phyloP scores from a whole-genome alignment of 2,329 filamentous ascomycete genomes.

The Ampelomyces quisqualis region DNA sequence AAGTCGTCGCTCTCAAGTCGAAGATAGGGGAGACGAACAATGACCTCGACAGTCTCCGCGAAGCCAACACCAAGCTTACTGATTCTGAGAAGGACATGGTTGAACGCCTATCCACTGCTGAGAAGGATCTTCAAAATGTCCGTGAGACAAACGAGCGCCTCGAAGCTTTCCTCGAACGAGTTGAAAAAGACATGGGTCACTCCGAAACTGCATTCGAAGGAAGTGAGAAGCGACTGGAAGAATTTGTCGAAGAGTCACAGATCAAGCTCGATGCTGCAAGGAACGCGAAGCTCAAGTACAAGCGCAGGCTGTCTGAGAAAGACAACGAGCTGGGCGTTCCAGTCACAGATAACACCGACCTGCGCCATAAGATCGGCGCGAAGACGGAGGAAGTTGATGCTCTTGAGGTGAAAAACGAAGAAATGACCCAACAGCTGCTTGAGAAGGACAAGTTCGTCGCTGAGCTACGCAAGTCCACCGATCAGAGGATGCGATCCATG shows the following conservation, averaged over 20 bases:
- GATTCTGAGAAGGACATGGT: constrained; percentile 33
- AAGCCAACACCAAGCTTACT: constrained; percentile 29
- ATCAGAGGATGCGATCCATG: constrained; percentile 24
- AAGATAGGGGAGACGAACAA: constrained; percentile 28
- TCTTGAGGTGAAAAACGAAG: constrained; percentile 24
- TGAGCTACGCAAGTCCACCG: constrained; percentile 25
- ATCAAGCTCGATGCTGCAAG: constrained; percentile 31
- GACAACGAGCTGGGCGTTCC: constrained; percentile 34
- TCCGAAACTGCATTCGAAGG: constrained; percentile 36
- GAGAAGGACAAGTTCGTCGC: constrained; percentile 31
- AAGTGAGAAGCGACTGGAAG: constrained; percentile 31
- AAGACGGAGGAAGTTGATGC: constrained; percentile 27
- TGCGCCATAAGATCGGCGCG: constrained; percentile 30
- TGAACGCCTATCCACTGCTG: constrained; percentile 30
- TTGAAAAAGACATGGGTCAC: constrained; percentile 32
- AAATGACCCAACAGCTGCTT: constrained; percentile 26
- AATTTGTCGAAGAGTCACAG: constrained; percentile 32
- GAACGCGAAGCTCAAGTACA: constrained; percentile 35
- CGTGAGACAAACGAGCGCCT: constrained; percentile 34
- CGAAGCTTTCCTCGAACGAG: constrained; percentile 35
- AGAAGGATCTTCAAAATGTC: constrained; percentile 34
- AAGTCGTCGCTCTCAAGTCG: constrained; percentile 18
- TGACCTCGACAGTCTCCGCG: constrained; percentile 29
- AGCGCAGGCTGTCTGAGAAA: constrained; percentile 28
- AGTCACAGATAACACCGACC: constrained; percentile 28